Base-by-base conservation (phyloP, 164 flowering plant species). In the Cinnamomum micranthum region DNA sequence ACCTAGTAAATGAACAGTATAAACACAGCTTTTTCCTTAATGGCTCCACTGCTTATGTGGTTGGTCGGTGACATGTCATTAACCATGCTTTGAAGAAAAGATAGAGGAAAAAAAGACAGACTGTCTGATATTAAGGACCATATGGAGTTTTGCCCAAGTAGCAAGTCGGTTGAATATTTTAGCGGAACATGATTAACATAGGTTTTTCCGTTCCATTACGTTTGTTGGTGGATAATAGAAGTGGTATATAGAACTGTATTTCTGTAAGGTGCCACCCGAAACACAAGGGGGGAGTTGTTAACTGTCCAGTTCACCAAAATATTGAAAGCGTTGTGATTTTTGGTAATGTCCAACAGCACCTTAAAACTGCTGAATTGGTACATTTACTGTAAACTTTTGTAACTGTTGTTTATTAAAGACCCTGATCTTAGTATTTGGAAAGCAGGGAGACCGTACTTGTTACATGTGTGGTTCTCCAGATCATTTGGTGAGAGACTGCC, bases 401-500 rank as follows among this genome's bases (percentile, higher is more conserved):
- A 28, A 10, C 69, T 11, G 20, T 19, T 51, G 20, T 23, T 12
- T 23, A 58, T 31, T 63, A 50, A 50, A 71, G 69, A 24, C 1
- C 63, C 17, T 68, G 35, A 6, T 73, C 25, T 4, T 17, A 17
- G 77, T 50, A 72, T 14, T 71, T 74, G 68, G 55, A 41, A 65
- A 64, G 65, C 83, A 90, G 92, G 89, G 82, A 19, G 82, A 74
- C 55, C 92, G 91, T 65, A 81, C 85, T 65, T 92, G 97, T 81
- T 92, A 84, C 85, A 85, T 81, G 87, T 92, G 94, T 76, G 94
- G 94, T 71, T 88, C 94, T 75, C 88, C 87, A 11, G 92, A 85
- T 74, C 97, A 92, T 84, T 77, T 92, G 27, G 84, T 88, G 47
- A 87, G 90, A 78, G 89, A 90, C 74, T 92, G 97, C 70, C 92